These are phyloP conservation scores for Arabidopsis thaliana DNA, from an alignment of 345 rosid genomes.

Conservation along the genomic window TAIR10.1 NC_003076.8:10192501-10193000, in stretches of 20 bases:
- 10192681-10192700: too few species aligned
- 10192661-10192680: too few species aligned
- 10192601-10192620: too few species aligned
- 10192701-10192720: too few species aligned
- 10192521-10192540: too few species aligned
- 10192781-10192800: background rate
- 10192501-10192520: too few species aligned
- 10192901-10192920: conserved; percentile 90
- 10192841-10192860: conserved; percentile 64
- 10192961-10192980: conserved; percentile 83
- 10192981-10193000: conserved; percentile 71
- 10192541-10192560: too few species aligned
- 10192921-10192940: conserved; percentile 82
- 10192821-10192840: conserved; percentile 77
- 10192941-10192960: conserved; percentile 95
- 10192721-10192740: background rate
- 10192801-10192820: background rate
- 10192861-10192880: conserved; percentile 75
- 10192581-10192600: background rate
- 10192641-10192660: too few species aligned
- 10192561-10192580: too few species aligned
- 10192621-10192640: too few species aligned
- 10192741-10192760: background rate
- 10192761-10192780: background rate
- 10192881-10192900: conserved; percentile 81